These are phyloP conservation scores for Clitoria ternatea DNA, from an alignment of 306 rosid genomes.

Conservation along the genomic window DNA sequence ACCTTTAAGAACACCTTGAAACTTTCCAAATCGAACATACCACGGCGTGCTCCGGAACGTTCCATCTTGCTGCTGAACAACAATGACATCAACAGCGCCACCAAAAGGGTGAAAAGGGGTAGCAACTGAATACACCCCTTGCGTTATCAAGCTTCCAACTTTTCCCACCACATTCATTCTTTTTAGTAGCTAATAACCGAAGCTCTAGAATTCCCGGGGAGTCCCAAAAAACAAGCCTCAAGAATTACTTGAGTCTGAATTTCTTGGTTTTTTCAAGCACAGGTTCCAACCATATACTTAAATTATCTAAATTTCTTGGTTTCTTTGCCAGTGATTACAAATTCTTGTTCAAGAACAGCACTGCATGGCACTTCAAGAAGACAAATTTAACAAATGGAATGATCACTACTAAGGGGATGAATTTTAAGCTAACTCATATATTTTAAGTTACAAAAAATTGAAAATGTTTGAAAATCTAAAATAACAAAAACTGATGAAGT, in stretches of 20 bases:
- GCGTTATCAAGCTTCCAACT: constrained; percentile 82
- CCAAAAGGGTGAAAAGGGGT: constrained; percentile 98
- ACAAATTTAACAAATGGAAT: neutral
- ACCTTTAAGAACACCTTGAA: constrained; percentile 94
- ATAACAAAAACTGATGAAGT: neutral
- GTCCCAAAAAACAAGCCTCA: constrained; percentile 24
- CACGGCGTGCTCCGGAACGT: constrained; percentile 86
- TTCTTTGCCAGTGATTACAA: constrained; percentile 19
- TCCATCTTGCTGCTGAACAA: constrained; percentile 93
- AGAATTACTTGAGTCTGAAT: constrained; percentile 23
- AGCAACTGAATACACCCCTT: constrained; percentile 92
- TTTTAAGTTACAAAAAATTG: neutral
- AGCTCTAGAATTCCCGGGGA: constrained; percentile 24
- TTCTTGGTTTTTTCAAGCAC: constrained; percentile 25
- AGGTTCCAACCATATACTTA: constrained; percentile 4
- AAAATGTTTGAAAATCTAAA: neutral
- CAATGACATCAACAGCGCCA: constrained; percentile 95
- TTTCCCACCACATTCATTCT: constrained; percentile 87
- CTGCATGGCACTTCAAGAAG: constrained; percentile 33
- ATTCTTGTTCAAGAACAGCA: constrained; percentile 25
- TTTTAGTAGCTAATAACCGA: constrained; percentile 7
- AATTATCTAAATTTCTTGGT: constrained; percentile 26
- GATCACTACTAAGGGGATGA: neutral
- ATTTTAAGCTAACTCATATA: neutral
- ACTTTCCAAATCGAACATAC: constrained; percentile 95